These are phyloP conservation scores for Hypoxylon subgilvum DNA, from an alignment of 495 filamentous ascomycete species.

Conservation along the genomic window DNA sequence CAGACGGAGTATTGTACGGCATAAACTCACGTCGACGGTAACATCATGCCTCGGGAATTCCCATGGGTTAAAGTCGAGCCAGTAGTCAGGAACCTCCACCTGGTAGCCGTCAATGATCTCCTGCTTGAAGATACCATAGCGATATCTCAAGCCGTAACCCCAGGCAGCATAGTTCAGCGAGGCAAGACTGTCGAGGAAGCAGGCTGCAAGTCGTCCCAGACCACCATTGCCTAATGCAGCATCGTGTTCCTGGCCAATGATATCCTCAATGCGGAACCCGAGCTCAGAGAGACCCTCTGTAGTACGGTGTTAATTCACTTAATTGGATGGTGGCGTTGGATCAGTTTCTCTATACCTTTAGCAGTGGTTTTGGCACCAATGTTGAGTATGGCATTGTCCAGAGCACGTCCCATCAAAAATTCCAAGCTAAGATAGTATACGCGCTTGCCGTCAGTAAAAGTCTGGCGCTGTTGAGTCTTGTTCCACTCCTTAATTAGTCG, in stretches of 20 bases:
- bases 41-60: conserved; percentile 96
- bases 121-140: conserved; percentile 99
- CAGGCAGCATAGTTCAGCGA: conserved; percentile 94
- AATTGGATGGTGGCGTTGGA: not conserved
- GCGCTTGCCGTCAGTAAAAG: conserved; percentile 85
- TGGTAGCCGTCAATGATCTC: conserved; percentile 98
- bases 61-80: conserved; percentile 99
- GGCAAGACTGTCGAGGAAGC: conserved; percentile 94
- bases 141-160: conserved; percentile 94
- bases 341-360: conserved; percentile 58
- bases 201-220: conserved; percentile 91
- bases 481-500: conserved; percentile 96
- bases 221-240: conserved; percentile 96
- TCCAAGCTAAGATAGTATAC: conserved; percentile 97
- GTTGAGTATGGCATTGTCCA: conserved; percentile 99
- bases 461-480: conserved; percentile 94
- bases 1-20: not conserved
- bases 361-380: conserved; percentile 85
- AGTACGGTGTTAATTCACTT: conserved; percentile 13
- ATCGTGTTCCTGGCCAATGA: conserved; percentile 94
- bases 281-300: conserved; percentile 82
- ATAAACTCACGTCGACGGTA: conserved; percentile 72
- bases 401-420: conserved; percentile 92
- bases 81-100: conserved; percentile 97
- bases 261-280: conserved; percentile 95